Conservation (phyloP, 108 stramenopile genomes). For the Cyclotella choctawhatcheeana region DNA sequence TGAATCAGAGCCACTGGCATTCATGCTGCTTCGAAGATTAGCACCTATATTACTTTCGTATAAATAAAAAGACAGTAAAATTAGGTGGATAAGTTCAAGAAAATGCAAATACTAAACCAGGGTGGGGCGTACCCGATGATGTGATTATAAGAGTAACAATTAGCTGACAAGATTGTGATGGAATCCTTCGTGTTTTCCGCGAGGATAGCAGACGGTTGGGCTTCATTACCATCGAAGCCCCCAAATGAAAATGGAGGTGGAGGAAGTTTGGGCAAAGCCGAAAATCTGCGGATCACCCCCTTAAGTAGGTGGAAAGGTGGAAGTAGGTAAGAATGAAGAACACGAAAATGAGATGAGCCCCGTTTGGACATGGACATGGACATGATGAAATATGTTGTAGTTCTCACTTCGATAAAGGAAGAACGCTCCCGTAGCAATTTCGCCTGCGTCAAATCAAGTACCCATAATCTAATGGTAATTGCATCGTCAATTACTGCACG, state of each 20-base stretch:
- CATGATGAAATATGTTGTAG: neutral
- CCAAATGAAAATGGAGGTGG: slow-evolving; percentile 30
- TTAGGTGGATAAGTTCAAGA: neutral
- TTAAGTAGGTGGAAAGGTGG: slow-evolving; percentile 7
- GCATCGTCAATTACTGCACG: slow-evolving; percentile 63
- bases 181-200: slow-evolving; percentile 43
- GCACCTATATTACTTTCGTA: slow-evolving; percentile 4
- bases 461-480: slow-evolving; percentile 56
- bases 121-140: slow-evolving; percentile 30
- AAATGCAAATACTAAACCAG: neutral
- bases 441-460: slow-evolving; percentile 63
- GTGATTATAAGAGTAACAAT: slow-evolving; percentile 45
- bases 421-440: slow-evolving; percentile 56
- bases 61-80: neutral
- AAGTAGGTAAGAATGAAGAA: neutral
- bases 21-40: slow-evolving; percentile 17
- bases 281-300: slow-evolving; percentile 40
- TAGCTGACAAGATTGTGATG: slow-evolving; percentile 41
- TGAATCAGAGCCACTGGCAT: neutral
- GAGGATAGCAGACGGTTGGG: slow-evolving; percentile 29
- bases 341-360: neutral
- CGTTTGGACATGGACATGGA: no score
- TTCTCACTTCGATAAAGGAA: slow-evolving; percentile 56
- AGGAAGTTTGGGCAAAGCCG: slow-evolving; percentile 38
- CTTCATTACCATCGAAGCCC: slow-evolving; percentile 25